A percentile compares a stretch with the other conserved stretches of the same genome.
phyloP scores from a whole-genome alignment of 345 rosid species.

The Raphanus sativus region DNA sequence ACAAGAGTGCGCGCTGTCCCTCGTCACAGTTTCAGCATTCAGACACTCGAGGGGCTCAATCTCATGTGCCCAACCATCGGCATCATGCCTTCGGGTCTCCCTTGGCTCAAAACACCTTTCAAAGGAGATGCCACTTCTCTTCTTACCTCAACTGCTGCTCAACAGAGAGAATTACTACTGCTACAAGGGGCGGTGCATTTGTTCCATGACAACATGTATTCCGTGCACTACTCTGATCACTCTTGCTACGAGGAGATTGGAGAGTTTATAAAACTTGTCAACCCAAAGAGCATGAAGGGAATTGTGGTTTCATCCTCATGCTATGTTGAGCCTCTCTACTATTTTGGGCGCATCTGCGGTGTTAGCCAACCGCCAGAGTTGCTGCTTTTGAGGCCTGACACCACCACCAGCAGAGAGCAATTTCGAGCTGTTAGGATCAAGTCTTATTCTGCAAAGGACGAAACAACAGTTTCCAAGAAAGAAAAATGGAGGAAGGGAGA shows the following conservation, averaged over 20 bases:
- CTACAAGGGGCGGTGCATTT: conserved; percentile 36
- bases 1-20: conserved; percentile 90
- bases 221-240: conserved; percentile 74
- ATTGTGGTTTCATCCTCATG: conserved; percentile 67
- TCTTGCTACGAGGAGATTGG: conserved; percentile 68
- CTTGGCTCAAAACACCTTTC: conserved; percentile 53
- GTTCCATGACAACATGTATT: conserved; percentile 52
- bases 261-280: conserved; percentile 61
- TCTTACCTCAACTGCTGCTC: conserved; percentile 20
- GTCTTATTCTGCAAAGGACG: conserved; percentile 16
- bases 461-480: conserved; percentile 17
- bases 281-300: conserved; percentile 62
- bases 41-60: conserved; percentile 72
- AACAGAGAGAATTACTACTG: background rate
- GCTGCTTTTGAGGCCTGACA: conserved; percentile 30
- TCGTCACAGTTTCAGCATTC: conserved; percentile 68
- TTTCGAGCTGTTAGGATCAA: conserved; percentile 28
- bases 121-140: conserved; percentile 46
- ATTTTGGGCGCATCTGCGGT: conserved; percentile 59
- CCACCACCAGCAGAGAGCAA: background rate
- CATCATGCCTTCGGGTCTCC: conserved; percentile 90
- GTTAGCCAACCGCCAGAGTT: conserved; percentile 38
- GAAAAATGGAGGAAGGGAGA: conserved; percentile 29
- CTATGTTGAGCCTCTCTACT: conserved; percentile 63
- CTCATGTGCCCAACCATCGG: conserved; percentile 63